Conservation (phyloP, 2,329 filamentous ascomycete species). For the Plenodomus lindquistii region DNA sequence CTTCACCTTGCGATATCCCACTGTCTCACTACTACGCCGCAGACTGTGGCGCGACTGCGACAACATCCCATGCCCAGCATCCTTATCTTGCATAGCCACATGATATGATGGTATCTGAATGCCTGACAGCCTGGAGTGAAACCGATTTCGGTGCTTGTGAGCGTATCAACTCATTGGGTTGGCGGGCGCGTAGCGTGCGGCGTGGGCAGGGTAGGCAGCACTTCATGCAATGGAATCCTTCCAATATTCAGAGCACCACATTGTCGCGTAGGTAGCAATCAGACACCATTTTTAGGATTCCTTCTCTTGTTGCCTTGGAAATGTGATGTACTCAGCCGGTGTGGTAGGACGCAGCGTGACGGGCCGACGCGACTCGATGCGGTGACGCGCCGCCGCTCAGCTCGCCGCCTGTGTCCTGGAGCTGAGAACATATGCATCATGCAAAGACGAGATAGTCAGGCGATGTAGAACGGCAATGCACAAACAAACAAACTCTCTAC, state of each 20-base stretch:
- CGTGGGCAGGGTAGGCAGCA: constrained; percentile 5
- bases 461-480: too few species aligned
- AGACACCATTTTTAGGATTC: not conserved
- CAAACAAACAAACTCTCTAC: too few species aligned
- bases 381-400: too few species aligned
- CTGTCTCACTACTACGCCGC: constrained; percentile 1
- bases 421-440: too few species aligned
- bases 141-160: not conserved
- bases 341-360: too few species aligned
- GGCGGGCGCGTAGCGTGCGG: constrained; percentile 1
- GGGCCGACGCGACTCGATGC: too few species aligned
- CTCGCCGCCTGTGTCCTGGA: too few species aligned
- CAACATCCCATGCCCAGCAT: not conserved
- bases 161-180: not conserved
- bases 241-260: too few species aligned
- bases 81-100: not conserved
- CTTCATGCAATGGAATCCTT: not conserved
- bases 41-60: not conserved
- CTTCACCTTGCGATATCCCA: constrained; percentile 3
- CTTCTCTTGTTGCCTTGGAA: not conserved
- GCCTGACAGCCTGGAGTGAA: constrained; percentile 1
- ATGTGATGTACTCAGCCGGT: too few species aligned
- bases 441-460: too few species aligned
- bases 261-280: not conserved
- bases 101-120: not conserved